Conservation (phyloP, 2,329 filamentous ascomycete species). For the Penicillium sp. region DNA sequence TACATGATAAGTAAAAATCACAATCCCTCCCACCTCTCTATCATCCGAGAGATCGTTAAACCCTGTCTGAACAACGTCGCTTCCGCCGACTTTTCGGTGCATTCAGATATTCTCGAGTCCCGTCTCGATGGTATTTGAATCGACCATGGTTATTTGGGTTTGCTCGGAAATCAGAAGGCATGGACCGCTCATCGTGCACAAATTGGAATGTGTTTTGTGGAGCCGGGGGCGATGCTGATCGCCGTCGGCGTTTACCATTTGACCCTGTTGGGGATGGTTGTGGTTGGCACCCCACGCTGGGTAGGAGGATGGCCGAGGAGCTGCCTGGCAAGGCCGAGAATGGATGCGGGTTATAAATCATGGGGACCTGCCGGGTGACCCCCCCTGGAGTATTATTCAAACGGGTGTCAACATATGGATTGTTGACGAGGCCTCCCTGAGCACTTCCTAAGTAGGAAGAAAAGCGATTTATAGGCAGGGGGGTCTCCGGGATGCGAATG, state of each 20-base stretch:
- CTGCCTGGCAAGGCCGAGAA: background rate
- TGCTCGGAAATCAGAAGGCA: slow-evolving; percentile 19
- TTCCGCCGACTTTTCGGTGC: slow-evolving; percentile 13
- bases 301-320: background rate
- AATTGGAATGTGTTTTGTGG: slow-evolving; percentile 5
- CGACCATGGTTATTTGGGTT: slow-evolving; percentile 24
- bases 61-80: background rate
- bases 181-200: slow-evolving; percentile 13
- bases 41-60: background rate
- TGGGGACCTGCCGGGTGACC: background rate
- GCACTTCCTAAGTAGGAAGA: background rate
- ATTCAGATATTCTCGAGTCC: slow-evolving; percentile 20
- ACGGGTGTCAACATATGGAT: background rate
- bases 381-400: background rate
- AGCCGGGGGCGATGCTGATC: background rate
- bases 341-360: background rate
- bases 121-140: slow-evolving; percentile 17
- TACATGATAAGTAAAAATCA: background rate
- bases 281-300: too few relatives aligned
- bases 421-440: background rate
- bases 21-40: background rate
- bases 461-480: background rate
- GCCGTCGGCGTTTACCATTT: background rate
- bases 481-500: background rate
- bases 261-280: background rate